phyloP scores from a whole-genome alignment of 2,329 filamentous ascomycete species.

The Epichloe amarillans region DNA sequence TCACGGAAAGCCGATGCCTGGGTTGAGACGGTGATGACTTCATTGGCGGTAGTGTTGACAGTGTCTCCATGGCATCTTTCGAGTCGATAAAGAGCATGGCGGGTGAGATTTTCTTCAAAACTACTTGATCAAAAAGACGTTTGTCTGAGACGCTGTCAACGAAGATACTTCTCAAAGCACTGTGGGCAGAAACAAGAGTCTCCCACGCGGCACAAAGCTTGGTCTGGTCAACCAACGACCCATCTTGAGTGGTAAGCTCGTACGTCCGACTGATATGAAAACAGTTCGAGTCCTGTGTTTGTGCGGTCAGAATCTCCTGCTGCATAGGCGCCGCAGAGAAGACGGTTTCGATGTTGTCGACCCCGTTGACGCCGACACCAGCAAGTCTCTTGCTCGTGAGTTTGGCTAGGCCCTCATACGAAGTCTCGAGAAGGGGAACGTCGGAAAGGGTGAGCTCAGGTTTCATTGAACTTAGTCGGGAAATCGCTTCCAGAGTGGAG shows the following conservation, averaged over 20 bases:
- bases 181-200: slow-evolving; percentile 30
- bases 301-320: slow-evolving; percentile 35
- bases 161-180: slow-evolving; percentile 36
- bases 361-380: slow-evolving; percentile 25
- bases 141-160: slow-evolving; percentile 35
- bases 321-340: slow-evolving; percentile 34
- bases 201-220: slow-evolving; percentile 38
- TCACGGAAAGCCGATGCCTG: slow-evolving; percentile 37
- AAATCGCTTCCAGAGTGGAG: slow-evolving; percentile 30
- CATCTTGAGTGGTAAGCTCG: slow-evolving; percentile 27
- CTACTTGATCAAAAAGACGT: slow-evolving; percentile 36
- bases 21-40: slow-evolving; percentile 25
- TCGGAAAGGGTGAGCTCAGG: slow-evolving; percentile 38
- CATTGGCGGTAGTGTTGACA: slow-evolving; percentile 27
- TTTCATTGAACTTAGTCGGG: slow-evolving; percentile 25
- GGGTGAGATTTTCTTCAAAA: slow-evolving; percentile 33
- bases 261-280: slow-evolving; percentile 35
- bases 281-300: slow-evolving; percentile 26
- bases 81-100: slow-evolving; percentile 41
- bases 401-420: slow-evolving; percentile 30
- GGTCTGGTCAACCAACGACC: slow-evolving; percentile 26
- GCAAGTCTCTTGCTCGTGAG: slow-evolving; percentile 29
- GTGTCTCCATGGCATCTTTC: slow-evolving; percentile 22
- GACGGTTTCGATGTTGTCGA: slow-evolving; percentile 34
- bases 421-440: slow-evolving; percentile 33